Conservation (phyloP, 805 yeast species). For the Candida nonsorbophila region DNA sequence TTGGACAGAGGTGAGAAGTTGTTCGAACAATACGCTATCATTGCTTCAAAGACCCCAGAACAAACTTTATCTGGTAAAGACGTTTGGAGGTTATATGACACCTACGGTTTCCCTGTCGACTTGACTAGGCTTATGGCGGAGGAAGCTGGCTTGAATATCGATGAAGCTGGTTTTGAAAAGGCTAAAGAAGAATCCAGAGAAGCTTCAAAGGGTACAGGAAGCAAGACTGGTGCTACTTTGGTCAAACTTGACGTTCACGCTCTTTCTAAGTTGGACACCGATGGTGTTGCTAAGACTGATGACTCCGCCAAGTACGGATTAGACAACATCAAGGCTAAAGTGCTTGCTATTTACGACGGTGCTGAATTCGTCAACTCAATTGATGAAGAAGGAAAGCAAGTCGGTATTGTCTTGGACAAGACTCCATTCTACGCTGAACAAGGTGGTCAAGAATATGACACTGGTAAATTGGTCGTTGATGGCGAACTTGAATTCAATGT, state of each 20-base stretch:
- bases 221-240: constrained; percentile 48
- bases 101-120: constrained; percentile 99
- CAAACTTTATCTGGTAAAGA: constrained; percentile 85
- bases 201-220: constrained; percentile 88
- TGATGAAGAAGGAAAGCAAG: constrained; percentile 37
- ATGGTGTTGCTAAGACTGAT: constrained; percentile 69
- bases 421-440: constrained; percentile 97
- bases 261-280: constrained; percentile 61
- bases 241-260: constrained; percentile 91
- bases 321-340: constrained; percentile 62
- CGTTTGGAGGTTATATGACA: constrained; percentile 97
- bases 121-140: constrained; percentile 98
- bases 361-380: constrained; percentile 50
- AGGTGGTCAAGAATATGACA: constrained; percentile 98
- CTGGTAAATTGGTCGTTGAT: constrained; percentile 88
- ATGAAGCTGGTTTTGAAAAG: constrained; percentile 85
- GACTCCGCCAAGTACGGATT: constrained; percentile 74
- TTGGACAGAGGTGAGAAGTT: constrained; percentile 96
- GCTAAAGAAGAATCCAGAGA: constrained; percentile 87
- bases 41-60: constrained; percentile 68
- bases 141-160: constrained; percentile 90
- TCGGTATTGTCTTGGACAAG: constrained; percentile 80
- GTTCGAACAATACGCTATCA: constrained; percentile 86
- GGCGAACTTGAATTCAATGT: constrained; percentile 85
- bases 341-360: constrained; percentile 70